These are phyloP conservation scores for Fusarium penzigii DNA, from an alignment of 2,329 filamentous ascomycete genomes.

Conservation along the genomic window DNA sequence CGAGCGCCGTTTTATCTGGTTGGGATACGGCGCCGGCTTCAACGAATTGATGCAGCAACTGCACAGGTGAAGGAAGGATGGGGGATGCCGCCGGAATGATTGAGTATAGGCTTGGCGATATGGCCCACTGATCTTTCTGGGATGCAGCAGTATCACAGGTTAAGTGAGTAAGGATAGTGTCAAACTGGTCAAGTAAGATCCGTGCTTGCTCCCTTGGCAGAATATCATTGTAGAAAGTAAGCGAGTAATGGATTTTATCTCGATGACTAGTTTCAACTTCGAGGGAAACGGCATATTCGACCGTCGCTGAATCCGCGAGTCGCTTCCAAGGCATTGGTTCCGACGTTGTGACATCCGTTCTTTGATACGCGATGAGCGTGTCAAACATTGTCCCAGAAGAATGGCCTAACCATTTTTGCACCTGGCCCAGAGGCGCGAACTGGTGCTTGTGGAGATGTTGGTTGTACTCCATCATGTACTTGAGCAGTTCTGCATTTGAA, in stretches of 20 bases:
- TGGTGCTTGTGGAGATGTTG: constrained; percentile 67
- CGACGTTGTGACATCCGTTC: constrained; percentile 38
- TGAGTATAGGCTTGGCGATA: constrained; percentile 54
- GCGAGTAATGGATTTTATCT: constrained; percentile 57
- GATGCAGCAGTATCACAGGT: constrained; percentile 48
- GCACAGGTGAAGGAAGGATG: constrained; percentile 57
- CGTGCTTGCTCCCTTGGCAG: constrained; percentile 69
- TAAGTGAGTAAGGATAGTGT: constrained; percentile 63
- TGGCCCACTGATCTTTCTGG: constrained; percentile 40
- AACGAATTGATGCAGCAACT: constrained; percentile 76
- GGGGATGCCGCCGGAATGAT: constrained; percentile 62
- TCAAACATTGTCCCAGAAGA: constrained; percentile 73
- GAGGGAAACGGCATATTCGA: constrained; percentile 79
- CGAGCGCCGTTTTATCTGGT: constrained; percentile 68
- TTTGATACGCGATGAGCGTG: constrained; percentile 83
- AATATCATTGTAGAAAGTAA: constrained; percentile 66
- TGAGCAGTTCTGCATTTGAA: constrained; percentile 59
- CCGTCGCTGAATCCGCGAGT: constrained; percentile 64
- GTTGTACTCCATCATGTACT: constrained; percentile 66
- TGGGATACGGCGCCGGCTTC: constrained; percentile 58
- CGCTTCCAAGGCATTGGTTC: constrained; percentile 55
- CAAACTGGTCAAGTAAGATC: constrained; percentile 70
- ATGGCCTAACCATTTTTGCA: constrained; percentile 71
- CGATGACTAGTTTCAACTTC: constrained; percentile 65
- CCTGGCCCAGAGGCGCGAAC: constrained; percentile 67